Base-by-base conservation (phyloP, 345 rosid species). In the Populus euphratica region DNA sequence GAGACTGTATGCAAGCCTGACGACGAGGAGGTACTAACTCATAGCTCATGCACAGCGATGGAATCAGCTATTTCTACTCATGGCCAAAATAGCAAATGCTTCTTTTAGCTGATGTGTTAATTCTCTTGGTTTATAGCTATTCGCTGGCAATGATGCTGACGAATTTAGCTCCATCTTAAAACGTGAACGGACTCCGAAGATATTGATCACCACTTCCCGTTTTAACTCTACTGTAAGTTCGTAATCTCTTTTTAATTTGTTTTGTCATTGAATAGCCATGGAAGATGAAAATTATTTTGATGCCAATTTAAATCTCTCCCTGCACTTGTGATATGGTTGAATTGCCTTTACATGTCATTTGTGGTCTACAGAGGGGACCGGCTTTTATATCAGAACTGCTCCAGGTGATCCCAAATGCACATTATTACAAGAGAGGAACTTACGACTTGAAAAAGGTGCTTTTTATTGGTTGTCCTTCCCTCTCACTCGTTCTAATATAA, bases 1-100 rank as follows among this genome's bases (percentile, higher is more conserved):
- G 98, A 94, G 76, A 96, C 98, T 1, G 87, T 96, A 49, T 96
- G 97, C 89, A 87, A 83, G 86, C 95, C 97, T 5, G 95, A 93
- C 56, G 99, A 94, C 18, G 97, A 92, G 76, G 99, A 96, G 92
- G 99, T 95, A 77, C 16, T 36, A 29, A 33, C 38, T 68, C 56
- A 67, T 68, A 69, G 47, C 5, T 56, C 27, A 2, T 4, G 13
- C 9, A 29, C 67, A 73, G 75, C 7, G 13, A 43, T 43, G 11
- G 47, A 43, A 43, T 47, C 36, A 8, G 31, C 9, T n/a, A 31
- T 17, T 73, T 17, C 27, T 17, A 6, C 17, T 18, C 5, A 25
- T 23, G 20, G 68, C 16, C 14, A n/a, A 49, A 20, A 54, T 65
- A 25, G 27, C 17, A 52, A 23, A 16, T 78, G n/a, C 33, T 54